phyloP scores from a whole-genome alignment of 2,329 filamentous ascomycete genomes.

The Xylariaceae sp. region DNA sequence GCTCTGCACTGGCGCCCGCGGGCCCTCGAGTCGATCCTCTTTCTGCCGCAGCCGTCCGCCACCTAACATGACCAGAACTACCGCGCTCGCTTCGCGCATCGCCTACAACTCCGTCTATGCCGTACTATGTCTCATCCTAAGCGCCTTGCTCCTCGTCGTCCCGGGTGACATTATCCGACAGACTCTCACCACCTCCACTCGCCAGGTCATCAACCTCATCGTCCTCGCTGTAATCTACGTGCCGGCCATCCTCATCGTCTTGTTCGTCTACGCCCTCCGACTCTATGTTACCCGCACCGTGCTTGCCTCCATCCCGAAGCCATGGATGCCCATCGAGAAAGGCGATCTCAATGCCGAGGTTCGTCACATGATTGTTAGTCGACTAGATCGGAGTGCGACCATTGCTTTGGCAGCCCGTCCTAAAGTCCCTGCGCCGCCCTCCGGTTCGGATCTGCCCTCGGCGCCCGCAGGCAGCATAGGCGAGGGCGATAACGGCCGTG shows the following conservation, averaged over 20 bases:
- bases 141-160: conserved; percentile 71
- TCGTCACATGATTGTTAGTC: conserved; percentile 67
- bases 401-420: conserved; percentile 77
- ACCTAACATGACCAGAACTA: conserved; percentile 36
- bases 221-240: conserved; percentile 74
- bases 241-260: conserved; percentile 63
- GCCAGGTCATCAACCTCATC: conserved; percentile 74
- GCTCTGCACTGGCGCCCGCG: not conserved
- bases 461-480: conserved; percentile 15
- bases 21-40: not conserved
- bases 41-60: not conserved
- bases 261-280: conserved; percentile 76
- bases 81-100: conserved; percentile 64
- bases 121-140: conserved; percentile 67
- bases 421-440: conserved; percentile 44
- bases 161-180: conserved; percentile 79
- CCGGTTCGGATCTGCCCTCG: conserved; percentile 17
- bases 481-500: conserved; percentile 4
- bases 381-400: conserved; percentile 70
- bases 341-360: conserved; percentile 75
- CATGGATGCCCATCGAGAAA: conserved; percentile 80
- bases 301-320: conserved; percentile 77
- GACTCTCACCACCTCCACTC: conserved; percentile 55
- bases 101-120: conserved; percentile 78
- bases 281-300: conserved; percentile 81